Conservation (phyloP, 202 grass and related monocot genomes). For the Musa balbisiana region DNA sequence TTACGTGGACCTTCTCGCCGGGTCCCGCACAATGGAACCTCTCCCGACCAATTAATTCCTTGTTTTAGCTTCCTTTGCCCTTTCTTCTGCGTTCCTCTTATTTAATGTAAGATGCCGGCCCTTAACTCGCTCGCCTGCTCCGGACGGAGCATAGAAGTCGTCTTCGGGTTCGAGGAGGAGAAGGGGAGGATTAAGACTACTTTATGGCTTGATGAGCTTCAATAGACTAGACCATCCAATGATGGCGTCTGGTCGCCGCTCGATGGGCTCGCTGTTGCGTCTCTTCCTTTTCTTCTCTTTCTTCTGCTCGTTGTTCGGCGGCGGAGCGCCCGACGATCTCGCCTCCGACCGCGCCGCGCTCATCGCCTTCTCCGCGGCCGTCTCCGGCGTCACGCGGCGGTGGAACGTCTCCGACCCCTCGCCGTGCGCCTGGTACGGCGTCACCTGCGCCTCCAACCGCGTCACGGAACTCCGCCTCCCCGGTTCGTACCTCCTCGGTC, state of each 20-base stretch:
- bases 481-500: not conserved
- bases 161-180: not conserved
- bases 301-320: not conserved
- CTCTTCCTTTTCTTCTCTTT: not conserved
- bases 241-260: not conserved
- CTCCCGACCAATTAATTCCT: not conserved
- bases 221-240: not conserved
- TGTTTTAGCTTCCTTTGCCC: no score
- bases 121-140: not conserved
- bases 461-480: slow-evolving; percentile 17
- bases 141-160: not conserved
- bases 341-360: slow-evolving; percentile 13
- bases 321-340: slow-evolving; percentile 10
- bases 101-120: not conserved
- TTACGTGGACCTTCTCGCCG: not conserved
- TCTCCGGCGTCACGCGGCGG: not conserved
- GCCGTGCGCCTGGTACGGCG: not conserved
- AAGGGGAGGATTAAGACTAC: not conserved
- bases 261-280: not conserved
- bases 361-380: slow-evolving; percentile 4
- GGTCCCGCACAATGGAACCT: not conserved
- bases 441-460: not conserved
- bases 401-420: slow-evolving; percentile 4
- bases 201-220: not conserved
- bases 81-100: not conserved